Evolutionary conservation across 1,284 basidiomycete genomes (phyloP), one percentile per base, ranked within the genome.

Genomic region (Heterobasidion annosum): DNA sequence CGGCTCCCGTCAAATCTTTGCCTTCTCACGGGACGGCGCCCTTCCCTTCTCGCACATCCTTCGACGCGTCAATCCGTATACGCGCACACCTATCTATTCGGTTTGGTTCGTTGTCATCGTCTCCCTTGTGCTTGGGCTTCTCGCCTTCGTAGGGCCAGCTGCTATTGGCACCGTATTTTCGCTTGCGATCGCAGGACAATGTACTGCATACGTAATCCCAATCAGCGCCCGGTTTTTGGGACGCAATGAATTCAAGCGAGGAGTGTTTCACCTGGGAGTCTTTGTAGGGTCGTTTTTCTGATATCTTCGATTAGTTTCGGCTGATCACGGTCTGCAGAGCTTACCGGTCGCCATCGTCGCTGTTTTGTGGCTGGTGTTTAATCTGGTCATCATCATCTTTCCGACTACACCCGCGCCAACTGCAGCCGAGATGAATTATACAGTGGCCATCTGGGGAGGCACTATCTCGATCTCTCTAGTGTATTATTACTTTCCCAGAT

Each of bases 91-190:
- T 0, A 77, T 85, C 15, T 82, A 85, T 63, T 76, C 81, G 5
- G 85, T 86, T 10, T 79, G 80, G 73, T 84, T 77, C 56, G 73
- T 73, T 5, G 79, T 74, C 0, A 51, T 68, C 35, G 54, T 70
- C 4, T 64, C 84, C 0, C 61, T 74, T 5, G 57, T 78, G 0
- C 67, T 85, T n/a, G 83, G 83, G 1, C 67, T 85, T 1, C 71
- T 88, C 10, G 73, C 76, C 1, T 85, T 88, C 55, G 83, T 85
- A 0, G 85, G 85, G 1, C 51, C 70, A 8, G 72, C 74, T 55
- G 85, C 85, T 0, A 84, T 84, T 60, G 74, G 76, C 53, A 85
- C 85, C 1, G 73, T 88, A 19, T 88, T 88, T 62, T 68, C 81
- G 0, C 67, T 86, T 13, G 76, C 74, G 0, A 74, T 85, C 7